phyloP scores from a whole-genome alignment of 345 rosid species.

The Lepidium didymum region DNA sequence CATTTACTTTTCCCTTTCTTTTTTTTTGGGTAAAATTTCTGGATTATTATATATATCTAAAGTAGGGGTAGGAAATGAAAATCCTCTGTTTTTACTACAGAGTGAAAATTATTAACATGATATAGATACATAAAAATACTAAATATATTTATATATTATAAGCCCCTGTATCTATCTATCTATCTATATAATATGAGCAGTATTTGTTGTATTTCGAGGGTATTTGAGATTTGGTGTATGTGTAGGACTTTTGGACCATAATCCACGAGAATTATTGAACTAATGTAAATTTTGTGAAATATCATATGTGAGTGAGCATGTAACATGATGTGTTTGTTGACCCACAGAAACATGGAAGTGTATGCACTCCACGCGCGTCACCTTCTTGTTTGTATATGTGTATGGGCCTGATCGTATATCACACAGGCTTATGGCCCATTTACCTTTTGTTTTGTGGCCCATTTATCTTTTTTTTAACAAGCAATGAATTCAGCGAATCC shows the following conservation, averaged over 20 bases:
- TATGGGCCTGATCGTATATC: neutral
- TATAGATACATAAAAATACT: constrained; percentile 15
- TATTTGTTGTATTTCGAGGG: neutral
- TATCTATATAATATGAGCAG: neutral
- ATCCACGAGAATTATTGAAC: neutral
- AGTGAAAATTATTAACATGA: constrained; percentile 27
- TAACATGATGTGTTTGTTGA: neutral
- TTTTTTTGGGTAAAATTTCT: neutral
- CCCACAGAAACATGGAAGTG: neutral
- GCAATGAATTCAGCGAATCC: neutral
- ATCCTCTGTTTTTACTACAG: constrained; percentile 23
- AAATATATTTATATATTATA: neutral
- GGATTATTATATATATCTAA: constrained; percentile 13
- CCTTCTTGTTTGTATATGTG: neutral
- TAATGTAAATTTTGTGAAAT: constrained; percentile 22
- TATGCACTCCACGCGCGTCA: neutral
- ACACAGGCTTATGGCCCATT: neutral
- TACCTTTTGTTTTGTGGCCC: neutral
- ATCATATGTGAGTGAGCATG: neutral
- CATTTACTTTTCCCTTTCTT: constrained; percentile 7
- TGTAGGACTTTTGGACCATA: neutral
- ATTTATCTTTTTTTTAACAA: neutral
- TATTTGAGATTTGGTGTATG: constrained; percentile 5
- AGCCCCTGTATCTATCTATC: neutral
- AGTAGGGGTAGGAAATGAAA: constrained; percentile 14